Evolutionary conservation across 169 alveolate species (phyloP).

Genomic region (Fabrea salina): DNA sequence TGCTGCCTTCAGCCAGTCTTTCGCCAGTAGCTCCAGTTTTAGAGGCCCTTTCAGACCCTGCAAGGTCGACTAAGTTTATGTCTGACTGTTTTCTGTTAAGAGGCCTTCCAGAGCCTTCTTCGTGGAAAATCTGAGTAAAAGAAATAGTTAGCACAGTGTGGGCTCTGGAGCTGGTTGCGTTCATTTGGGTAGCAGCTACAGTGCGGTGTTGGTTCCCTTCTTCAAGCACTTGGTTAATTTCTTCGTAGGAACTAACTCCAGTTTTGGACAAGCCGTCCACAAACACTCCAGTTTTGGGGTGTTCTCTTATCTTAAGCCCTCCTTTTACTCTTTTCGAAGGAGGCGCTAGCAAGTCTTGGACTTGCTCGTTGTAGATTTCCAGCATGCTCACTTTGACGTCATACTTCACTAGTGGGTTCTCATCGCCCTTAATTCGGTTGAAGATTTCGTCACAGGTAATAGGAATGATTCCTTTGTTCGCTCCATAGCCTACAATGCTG

Average conservation of each 20-base stretch:
- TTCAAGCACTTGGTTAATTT: slow-evolving; percentile 78
- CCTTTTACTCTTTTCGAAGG: slow-evolving; percentile 76
- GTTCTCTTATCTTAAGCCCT: slow-evolving; percentile 78
- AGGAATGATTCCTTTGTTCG: slow-evolving; percentile 93
- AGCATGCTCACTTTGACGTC: slow-evolving; percentile 66
- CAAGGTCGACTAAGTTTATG: slow-evolving; percentile 87
- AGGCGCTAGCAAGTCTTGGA: slow-evolving; percentile 84
- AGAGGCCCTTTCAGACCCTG: slow-evolving; percentile 85
- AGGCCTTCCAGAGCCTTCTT: not conserved
- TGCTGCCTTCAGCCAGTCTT: slow-evolving; percentile 90
- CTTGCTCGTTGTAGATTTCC: slow-evolving; percentile 92
- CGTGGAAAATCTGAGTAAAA: slow-evolving; percentile 68
- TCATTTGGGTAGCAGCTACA: slow-evolving; percentile 90
- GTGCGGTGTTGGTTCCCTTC: slow-evolving; percentile 87
- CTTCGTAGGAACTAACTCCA: slow-evolving; percentile 80
- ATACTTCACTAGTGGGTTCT: not conserved
- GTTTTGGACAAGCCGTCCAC: slow-evolving; percentile 78
- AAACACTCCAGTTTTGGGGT: slow-evolving; percentile 65
- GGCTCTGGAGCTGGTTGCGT: slow-evolving; percentile 89
- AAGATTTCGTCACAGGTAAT: slow-evolving; percentile 90
- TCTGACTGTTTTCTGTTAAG: slow-evolving; percentile 10
- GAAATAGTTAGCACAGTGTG: slow-evolving; percentile 89
- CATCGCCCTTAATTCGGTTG: slow-evolving; percentile 60
- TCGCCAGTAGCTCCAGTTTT: slow-evolving; percentile 92
- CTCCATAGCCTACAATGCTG: slow-evolving; percentile 94